These are phyloP conservation scores for Tubosaeta brunneosetosa DNA, from an alignment of 768 basidiomycete species.

Conservation along the genomic window DNA sequence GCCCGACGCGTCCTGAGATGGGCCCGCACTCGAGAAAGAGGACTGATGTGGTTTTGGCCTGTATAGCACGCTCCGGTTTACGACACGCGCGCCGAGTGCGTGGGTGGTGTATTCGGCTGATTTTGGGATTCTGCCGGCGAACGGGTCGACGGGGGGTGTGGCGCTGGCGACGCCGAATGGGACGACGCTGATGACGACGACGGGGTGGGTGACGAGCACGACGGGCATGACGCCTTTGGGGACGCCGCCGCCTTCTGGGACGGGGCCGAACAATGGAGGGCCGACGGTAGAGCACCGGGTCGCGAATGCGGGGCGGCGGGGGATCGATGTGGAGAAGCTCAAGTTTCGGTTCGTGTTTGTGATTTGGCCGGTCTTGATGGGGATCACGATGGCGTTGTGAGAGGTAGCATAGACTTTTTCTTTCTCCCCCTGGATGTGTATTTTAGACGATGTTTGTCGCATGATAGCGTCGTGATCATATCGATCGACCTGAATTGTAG, in stretches of 20 bases:
- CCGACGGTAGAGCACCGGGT: conserved; percentile 3
- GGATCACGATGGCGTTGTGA: conserved; percentile 51
- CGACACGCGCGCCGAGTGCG: conserved; percentile 20
- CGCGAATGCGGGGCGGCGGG: conserved; percentile 20
- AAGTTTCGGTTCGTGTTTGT: conserved; percentile 48
- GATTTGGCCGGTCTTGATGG: conserved; percentile 54
- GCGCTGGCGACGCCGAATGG: conserved; percentile 6
- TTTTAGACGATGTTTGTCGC: too few species aligned
- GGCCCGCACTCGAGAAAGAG: neutral
- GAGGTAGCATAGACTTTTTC: neutral
- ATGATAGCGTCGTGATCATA: too few species aligned
- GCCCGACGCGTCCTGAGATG: neutral
- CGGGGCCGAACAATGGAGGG: neutral
- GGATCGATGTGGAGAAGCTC: conserved; percentile 32
- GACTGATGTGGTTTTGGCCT: too few species aligned
- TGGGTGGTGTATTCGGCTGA: conserved; percentile 45
- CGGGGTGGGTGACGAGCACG: neutral
- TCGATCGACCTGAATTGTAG: neutral
- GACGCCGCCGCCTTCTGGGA: conserved; percentile 9
- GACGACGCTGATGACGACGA: conserved; percentile 4
- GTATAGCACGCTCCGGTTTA: conserved; percentile 33
- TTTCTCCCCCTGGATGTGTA: neutral
- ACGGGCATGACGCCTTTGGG: conserved; percentile 1
- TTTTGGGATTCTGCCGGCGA: conserved; percentile 38
- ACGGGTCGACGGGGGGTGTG: neutral